phyloP scores from a whole-genome alignment of 2,329 filamentous ascomycete genomes.

The Amauroascus niger region DNA sequence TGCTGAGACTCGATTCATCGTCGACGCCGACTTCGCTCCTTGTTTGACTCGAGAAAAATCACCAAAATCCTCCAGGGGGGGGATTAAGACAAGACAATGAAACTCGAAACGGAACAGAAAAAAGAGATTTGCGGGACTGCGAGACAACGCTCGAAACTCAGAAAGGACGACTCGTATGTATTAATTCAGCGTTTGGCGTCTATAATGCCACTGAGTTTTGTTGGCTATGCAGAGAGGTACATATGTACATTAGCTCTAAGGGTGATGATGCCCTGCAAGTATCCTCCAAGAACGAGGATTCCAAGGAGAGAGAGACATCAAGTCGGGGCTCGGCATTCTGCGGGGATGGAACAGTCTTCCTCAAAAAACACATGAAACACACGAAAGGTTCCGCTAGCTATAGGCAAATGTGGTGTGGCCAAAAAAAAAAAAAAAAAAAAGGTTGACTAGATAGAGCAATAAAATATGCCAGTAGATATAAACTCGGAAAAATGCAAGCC shows the following conservation, averaged over 20 bases:
- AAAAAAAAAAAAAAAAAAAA: not conserved
- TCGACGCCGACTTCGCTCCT: too few relatives aligned
- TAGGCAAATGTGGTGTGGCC: too few relatives aligned
- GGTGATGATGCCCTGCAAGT: too few relatives aligned
- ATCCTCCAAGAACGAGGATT: too few relatives aligned
- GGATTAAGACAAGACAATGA: too few relatives aligned
- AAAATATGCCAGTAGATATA: slow-evolving; percentile 7
- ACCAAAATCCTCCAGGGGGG: too few relatives aligned
- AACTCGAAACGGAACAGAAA: not conserved
- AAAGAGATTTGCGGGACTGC: not conserved
- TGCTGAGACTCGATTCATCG: not conserved
- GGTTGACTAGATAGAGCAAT: not conserved
- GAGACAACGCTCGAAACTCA: not conserved
- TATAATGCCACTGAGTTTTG: not conserved
- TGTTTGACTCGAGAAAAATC: too few relatives aligned
- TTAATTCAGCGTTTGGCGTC: not conserved
- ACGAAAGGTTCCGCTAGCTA: too few relatives aligned
- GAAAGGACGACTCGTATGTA: not conserved
- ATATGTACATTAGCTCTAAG: not conserved
- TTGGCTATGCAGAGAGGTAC: not conserved
- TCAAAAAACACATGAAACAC: too few relatives aligned
- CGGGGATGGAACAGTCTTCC: too few relatives aligned
- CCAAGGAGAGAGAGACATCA: too few relatives aligned
- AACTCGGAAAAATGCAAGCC: not conserved
- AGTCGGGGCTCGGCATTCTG: too few relatives aligned